Evolutionary conservation across 495 filamentous ascomycete species (phyloP).

Genomic region (Symbiotaphrina buchneri): DNA sequence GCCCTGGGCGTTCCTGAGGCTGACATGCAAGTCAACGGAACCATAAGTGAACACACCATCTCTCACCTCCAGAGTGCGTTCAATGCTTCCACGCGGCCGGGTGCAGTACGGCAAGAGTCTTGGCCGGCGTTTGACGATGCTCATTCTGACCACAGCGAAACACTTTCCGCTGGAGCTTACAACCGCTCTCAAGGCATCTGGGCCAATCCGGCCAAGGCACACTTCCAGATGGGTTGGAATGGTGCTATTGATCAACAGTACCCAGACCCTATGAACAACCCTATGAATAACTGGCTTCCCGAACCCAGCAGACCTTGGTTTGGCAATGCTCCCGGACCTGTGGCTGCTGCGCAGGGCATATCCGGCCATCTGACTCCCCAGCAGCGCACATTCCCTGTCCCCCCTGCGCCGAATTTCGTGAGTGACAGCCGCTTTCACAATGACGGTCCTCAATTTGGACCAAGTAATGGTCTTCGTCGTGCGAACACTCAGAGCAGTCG

Average conservation of each 20-base stretch:
- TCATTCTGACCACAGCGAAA: slow-evolving; percentile 15
- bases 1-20: slow-evolving; percentile 37
- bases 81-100: slow-evolving; percentile 13
- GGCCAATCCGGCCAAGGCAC: slow-evolving; percentile 18
- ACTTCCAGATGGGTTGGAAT: slow-evolving; percentile 7
- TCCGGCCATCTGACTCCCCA: neutral
- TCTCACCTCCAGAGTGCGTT: slow-evolving; percentile 35
- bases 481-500: slow-evolving; percentile 17
- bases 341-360: slow-evolving; percentile 2
- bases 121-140: slow-evolving; percentile 41
- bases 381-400: slow-evolving; percentile 21
- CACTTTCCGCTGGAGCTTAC: slow-evolving; percentile 12
- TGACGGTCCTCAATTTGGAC: slow-evolving; percentile 13
- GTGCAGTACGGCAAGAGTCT: slow-evolving; percentile 20
- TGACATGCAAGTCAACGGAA: slow-evolving; percentile 21
- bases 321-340: slow-evolving; percentile 6
- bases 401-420: slow-evolving; percentile 14
- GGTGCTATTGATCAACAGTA: slow-evolving; percentile 7
- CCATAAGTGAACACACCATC: slow-evolving; percentile 28
- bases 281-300: slow-evolving; percentile 6
- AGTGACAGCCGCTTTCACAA: slow-evolving; percentile 12
- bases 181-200: slow-evolving; percentile 41
- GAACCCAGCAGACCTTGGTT: no score
- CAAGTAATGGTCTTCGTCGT: slow-evolving; percentile 17
- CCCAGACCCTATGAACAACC: neutral